Evolutionary conservation across 805 yeast species (phyloP).

Genomic region (Ogataea nonfermentans): DNA sequence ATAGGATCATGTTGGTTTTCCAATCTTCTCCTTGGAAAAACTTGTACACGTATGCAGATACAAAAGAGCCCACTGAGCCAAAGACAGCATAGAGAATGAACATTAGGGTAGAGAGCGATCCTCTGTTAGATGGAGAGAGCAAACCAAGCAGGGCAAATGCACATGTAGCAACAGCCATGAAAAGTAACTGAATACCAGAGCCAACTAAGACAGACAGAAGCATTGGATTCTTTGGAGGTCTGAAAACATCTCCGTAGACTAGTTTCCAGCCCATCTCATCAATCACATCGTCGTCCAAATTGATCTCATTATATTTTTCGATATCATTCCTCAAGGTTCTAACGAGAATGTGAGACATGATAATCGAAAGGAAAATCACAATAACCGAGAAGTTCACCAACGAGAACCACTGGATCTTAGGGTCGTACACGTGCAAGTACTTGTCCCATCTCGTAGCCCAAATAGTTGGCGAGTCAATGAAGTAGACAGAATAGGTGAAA

Average conservation of each 20-base stretch:
- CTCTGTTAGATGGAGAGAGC: conserved; percentile 91
- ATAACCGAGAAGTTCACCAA: conserved; percentile 81
- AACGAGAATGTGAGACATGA: conserved; percentile 74
- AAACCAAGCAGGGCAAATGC: conserved; percentile 85
- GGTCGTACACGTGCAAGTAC: conserved; percentile 86
- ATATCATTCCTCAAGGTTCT: conserved; percentile 84
- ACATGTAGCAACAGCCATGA: conserved; percentile 72
- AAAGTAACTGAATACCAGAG: conserved; percentile 79
- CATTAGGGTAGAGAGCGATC: conserved; percentile 87
- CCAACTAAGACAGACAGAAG: conserved; percentile 80
- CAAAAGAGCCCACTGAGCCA: conserved; percentile 81
- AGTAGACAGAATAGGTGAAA: conserved; percentile 82
- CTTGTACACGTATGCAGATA: conserved; percentile 83
- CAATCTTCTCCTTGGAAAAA: conserved; percentile 90
- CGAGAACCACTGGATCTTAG: conserved; percentile 95
- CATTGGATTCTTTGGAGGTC: conserved; percentile 73
- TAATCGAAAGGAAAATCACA: conserved; percentile 70
- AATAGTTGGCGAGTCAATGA: conserved; percentile 64
- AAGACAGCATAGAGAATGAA: conserved; percentile 77
- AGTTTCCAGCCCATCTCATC: conserved; percentile 98
- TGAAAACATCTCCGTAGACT: conserved; percentile 91
- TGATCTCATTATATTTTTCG: conserved; percentile 82
- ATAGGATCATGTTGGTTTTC: conserved; percentile 79
- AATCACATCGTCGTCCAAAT: conserved; percentile 79
- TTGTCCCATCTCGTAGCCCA: conserved; percentile 99